A percentile compares a stretch with the other conserved stretches of the same genome.
These are phyloP conservation scores for Clitoria ternatea DNA, from an alignment of 306 rosid genomes.

Conservation along the genomic window DNA sequence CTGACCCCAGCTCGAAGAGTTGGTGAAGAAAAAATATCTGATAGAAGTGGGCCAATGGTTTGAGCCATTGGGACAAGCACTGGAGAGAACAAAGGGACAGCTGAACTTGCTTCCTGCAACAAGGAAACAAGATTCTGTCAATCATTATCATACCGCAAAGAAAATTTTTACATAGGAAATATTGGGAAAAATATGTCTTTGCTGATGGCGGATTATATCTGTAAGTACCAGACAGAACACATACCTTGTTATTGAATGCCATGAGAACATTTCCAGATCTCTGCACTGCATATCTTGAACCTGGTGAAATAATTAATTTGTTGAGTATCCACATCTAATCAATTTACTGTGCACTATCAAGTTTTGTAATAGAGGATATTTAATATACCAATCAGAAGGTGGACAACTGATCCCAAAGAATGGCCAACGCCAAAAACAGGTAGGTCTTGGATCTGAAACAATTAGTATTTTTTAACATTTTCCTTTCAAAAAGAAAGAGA, in stretches of 20 bases:
- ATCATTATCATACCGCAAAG: not conserved
- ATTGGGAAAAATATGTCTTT: not conserved
- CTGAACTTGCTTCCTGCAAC: slow-evolving; percentile 85
- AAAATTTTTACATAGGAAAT: not conserved
- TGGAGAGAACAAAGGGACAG: slow-evolving; percentile 93
- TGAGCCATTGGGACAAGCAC: slow-evolving; percentile 93
- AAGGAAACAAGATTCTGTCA: slow-evolving; percentile 16
- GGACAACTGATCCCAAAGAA: slow-evolving; percentile 95
- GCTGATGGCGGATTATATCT: not conserved
- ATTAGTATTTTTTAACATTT: slow-evolving; percentile 25
- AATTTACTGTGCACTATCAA: slow-evolving; percentile 21
- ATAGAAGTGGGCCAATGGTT: slow-evolving; percentile 84
- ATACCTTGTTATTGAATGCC: slow-evolving; percentile 97
- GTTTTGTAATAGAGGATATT: slow-evolving; percentile 21
- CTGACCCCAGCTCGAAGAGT: slow-evolving; percentile 92
- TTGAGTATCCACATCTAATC: slow-evolving; percentile 32
- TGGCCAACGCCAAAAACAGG: slow-evolving; percentile 94
- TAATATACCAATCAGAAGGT: slow-evolving; percentile 85
- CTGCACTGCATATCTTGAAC: slow-evolving; percentile 97
- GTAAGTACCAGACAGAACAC: too few species aligned
- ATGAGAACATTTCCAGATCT: slow-evolving; percentile 89
- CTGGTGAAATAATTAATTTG: slow-evolving; percentile 49
- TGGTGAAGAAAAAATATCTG: slow-evolving; percentile 89
- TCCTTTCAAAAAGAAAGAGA: not conserved
- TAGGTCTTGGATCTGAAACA: slow-evolving; percentile 76